Conservation (phyloP, 1,284 basidiomycete genomes). For the Meripilus lineatus region DNA sequence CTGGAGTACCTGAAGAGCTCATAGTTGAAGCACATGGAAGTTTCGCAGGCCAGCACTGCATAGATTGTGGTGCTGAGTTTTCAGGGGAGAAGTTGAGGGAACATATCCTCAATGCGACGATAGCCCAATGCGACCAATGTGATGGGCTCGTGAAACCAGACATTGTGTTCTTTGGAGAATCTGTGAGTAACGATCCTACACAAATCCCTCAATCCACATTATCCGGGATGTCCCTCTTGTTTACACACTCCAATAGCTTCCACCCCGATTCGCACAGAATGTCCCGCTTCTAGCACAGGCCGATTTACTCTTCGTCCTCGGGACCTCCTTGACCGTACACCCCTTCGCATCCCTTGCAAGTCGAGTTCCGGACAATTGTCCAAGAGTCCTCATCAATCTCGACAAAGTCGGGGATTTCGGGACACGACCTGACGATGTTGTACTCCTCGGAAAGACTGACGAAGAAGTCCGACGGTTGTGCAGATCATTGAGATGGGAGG, state of each 20-base stretch:
- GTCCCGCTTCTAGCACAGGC: constrained; percentile 51
- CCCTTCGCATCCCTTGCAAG: constrained; percentile 68
- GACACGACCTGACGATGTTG: constrained; percentile 46
- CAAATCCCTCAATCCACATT: not conserved
- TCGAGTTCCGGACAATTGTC: constrained; percentile 45
- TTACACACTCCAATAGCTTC: constrained; percentile 41
- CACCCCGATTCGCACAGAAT: constrained; percentile 47
- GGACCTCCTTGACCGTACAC: constrained; percentile 83
- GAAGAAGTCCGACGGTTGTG: constrained; percentile 54
- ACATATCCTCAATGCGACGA: constrained; percentile 50
- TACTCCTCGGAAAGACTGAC: constrained; percentile 67
- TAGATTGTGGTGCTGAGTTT: constrained; percentile 59
- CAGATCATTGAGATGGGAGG: constrained; percentile 64
- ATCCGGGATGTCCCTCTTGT: not conserved
- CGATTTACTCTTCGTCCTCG: constrained; percentile 88
- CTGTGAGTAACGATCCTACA: constrained; percentile 36
- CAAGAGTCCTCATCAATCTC: constrained; percentile 68
- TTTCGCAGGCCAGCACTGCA: constrained; percentile 80
- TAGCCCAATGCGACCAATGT: constrained; percentile 65
- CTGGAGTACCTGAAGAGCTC: constrained; percentile 69
- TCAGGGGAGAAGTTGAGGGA: constrained; percentile 66
- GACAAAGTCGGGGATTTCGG: constrained; percentile 63
- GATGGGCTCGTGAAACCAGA: constrained; percentile 83
- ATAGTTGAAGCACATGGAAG: constrained; percentile 95
- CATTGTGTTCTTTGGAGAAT: constrained; percentile 94